These are phyloP conservation scores for Penicillium subrubescens DNA, from an alignment of 495 filamentous ascomycete genomes.

Conservation along the genomic window DNA sequence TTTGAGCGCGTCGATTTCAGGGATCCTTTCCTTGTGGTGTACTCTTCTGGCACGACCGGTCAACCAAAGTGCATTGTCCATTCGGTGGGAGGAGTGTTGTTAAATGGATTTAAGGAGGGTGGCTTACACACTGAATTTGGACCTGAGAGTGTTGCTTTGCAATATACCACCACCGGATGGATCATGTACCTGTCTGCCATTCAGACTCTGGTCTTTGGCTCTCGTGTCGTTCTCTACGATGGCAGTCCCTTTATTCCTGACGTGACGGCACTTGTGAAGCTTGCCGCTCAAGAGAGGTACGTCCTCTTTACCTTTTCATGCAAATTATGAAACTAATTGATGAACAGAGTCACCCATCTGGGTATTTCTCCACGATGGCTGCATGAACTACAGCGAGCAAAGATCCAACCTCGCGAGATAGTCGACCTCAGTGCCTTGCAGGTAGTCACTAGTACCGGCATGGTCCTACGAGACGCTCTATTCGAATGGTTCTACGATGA, in stretches of 20 bases:
- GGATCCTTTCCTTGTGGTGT: slow-evolving; percentile 74
- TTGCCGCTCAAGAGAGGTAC: slow-evolving; percentile 62
- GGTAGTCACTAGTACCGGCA: slow-evolving; percentile 69
- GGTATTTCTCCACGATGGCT: slow-evolving; percentile 77
- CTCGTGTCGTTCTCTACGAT: slow-evolving; percentile 68
- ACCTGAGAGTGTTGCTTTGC: slow-evolving; percentile 49
- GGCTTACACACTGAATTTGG: slow-evolving; percentile 58
- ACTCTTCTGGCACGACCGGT: slow-evolving; percentile 76
- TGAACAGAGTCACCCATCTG: slow-evolving; percentile 52
- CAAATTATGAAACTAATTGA: neutral
- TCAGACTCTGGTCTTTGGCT: slow-evolving; percentile 55
- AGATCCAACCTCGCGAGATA: slow-evolving; percentile 59
- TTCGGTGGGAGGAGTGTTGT: slow-evolving; percentile 23
- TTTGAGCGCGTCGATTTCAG: slow-evolving; percentile 56
- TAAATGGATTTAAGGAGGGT: slow-evolving; percentile 58
- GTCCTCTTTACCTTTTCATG: neutral
- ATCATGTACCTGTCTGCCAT: slow-evolving; percentile 77
- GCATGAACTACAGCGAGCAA: slow-evolving; percentile 63
- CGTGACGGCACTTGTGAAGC: slow-evolving; percentile 56
- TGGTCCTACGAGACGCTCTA: slow-evolving; percentile 72
- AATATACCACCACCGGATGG: slow-evolving; percentile 75
- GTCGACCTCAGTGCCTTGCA: slow-evolving; percentile 61
- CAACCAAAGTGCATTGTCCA: slow-evolving; percentile 84
- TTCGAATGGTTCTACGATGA: slow-evolving; percentile 84
- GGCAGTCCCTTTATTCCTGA: slow-evolving; percentile 75